Base-by-base conservation (phyloP, 169 alveolate species). In the Cyclospora cayetanensis region DNA sequence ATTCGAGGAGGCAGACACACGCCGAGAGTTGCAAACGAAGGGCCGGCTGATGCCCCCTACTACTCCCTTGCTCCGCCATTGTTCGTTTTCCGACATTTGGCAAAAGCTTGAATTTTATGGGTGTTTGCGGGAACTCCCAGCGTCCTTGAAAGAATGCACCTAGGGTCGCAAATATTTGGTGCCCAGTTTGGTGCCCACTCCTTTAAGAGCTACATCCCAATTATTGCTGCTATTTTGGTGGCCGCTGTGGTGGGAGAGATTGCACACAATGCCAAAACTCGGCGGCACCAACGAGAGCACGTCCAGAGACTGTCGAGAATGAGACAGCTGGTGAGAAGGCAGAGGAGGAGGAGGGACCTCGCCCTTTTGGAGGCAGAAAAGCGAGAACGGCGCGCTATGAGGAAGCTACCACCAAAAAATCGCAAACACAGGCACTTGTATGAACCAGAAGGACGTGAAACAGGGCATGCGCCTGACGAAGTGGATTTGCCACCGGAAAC, bases 241-340 rank as follows among this genome's bases (percentile, higher is more conserved):
- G 88, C 88, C 5, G 88, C 88, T 1, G 72, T 50, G 35, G 88
- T 50, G 66, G 88, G 68, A n/a, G 88, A 77, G 42, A 77, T 77
- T 0, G 88, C 72, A 29, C 88, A 77, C 70, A 77, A 43, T 37
- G 88, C 88, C 70, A 29, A 55, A 37, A n/a, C 50, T 29, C 42
- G 50, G 70, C 27, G 88, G 70, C 88, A 70, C 37, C 66, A 20
- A 18, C 31, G 35, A 9, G 72, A 77, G 37, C 66, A 76, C 43
- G 52, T 11, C 29, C 86, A 27, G 25, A 39, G 66, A 34, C 63
- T 77, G 70, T 42, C 88, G 37, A 50, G 70, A n/a, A 15, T 77
- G 88, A 66, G 88, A 4, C 72, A 55, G n/a, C 39, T 77, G 72
- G 72, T 77, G 70, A 43, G 88, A 37, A 50, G 31, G 34, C 88